Base-by-base conservation (phyloP, 768 basidiomycete species). In the Lactifluus volemus region DNA sequence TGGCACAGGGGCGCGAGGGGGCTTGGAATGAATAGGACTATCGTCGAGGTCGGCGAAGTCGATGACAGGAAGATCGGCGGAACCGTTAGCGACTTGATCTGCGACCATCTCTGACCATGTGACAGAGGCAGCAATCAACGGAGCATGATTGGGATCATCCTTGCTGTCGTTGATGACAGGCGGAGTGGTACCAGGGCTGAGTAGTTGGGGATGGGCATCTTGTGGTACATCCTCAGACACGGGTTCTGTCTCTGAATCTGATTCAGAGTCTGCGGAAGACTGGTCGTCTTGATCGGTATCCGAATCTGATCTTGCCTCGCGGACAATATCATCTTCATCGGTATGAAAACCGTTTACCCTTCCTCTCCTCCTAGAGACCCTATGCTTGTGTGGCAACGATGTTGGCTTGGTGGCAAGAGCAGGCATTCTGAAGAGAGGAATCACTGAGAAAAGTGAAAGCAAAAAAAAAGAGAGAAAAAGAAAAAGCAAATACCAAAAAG, bases 101-200 rank as follows among this genome's bases (percentile, higher is more conserved):
- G 85, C 78, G n/a, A 91, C 88, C 84, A 91, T 88, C 69, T 92
- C 88, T 10, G 88, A 87, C 90, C 90, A 92, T 67, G 82, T 80
- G 15, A 80, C 79, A 29, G 76, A 52, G 34, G 78, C 70, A 2
- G 79, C 73, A 65, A 86, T 85, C 70, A 88, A 84, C 15, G 81
- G 75, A 30, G 77, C 70, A 53, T 71, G 63, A 12, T 64, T 71
- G 36, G 17, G 15, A 12, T 14, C 42, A 30, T 45, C 53, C 41
- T 63, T 59, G 44, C 30, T 45, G 36, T 71, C 76, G 63, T 74
- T 74, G 5, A 69, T 55, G 25, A 52, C 63, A 21, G 70, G 65
- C 9, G 68, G 66, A 5, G 85, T 86, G 30, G 83, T 84, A 65
- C 81, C 80, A 41, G 86, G 85, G n/a, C 85, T 87, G 58, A 83